Base-by-base conservation (phyloP, 495 filamentous ascomycete genomes). In the Daldinia grandis region DNA sequence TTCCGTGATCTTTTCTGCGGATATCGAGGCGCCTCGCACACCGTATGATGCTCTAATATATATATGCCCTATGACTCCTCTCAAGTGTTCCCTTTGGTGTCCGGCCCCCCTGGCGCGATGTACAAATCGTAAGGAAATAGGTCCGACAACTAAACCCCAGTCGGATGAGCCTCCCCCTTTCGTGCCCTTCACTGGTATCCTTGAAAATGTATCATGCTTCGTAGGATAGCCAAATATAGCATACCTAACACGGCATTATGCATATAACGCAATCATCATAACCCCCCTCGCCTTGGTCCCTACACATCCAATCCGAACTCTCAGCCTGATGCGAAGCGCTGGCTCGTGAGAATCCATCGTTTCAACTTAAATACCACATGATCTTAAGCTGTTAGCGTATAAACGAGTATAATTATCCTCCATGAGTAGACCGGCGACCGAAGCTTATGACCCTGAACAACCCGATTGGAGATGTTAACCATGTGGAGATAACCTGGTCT, bases 1-100 rank as follows among this genome's bases (percentile, higher is more conserved):
- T 62, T 54, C 64, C 64, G 49, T 64, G 56, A 21, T 63, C 60
- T 68, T 53, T 67, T 60, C 49, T 71, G 53, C n/a, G 58, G 70
- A 68, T 68, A 68, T 68, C 65, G 54, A 65, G 61, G 33, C 27
- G 56, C 58, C 63, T 50, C 57, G 50, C 64, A 53, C 70, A 64
- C 64, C 60, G 60, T 57, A 47, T 27, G 67, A 73, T 73, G 70
- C 70, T 72, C 64, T 73, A 70, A 56, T 64, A 68, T 68, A 68
- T 68, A 73, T 73, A 73, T 73, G 65, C 65, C 64, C 33, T 56
- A 68, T 17, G 56, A 68, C 70, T 68, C 70, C 65, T 65, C 40
- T 73, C 42, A 47, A 47, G 42, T 47, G 10, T 33, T 50, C 69
- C 63, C 61, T 51, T 56, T 60, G 60, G 60, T 68, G 21, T 44